Percentiles rank a stretch among this genome's conserved stretches.
Evolutionary conservation across 106 monocot species (phyloP).

Genomic region (Dendrobium chrysotoxum): DNA sequence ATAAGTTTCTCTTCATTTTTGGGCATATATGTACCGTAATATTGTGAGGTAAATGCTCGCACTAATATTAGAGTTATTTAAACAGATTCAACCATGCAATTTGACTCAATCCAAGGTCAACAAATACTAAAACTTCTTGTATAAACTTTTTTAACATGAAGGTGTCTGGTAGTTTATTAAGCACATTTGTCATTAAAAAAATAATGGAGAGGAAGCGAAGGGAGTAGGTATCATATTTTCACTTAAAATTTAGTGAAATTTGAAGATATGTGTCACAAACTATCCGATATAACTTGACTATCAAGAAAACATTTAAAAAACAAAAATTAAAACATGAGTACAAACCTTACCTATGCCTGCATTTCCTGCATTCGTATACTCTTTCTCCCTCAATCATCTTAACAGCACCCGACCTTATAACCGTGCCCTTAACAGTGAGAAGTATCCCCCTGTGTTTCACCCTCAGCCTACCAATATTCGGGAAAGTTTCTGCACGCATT

Average conservation of each 20-base stretch:
- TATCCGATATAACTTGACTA: not conserved
- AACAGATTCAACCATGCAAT: too few relatives aligned
- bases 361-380: conserved; percentile 77
- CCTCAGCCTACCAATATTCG: conserved; percentile 75
- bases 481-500: conserved; percentile 59
- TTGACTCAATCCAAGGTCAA: too few relatives aligned
- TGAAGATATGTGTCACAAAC: not conserved
- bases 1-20: too few relatives aligned
- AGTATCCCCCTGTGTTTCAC: conserved; percentile 84
- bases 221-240: not conserved
- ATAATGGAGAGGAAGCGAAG: too few relatives aligned
- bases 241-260: not conserved
- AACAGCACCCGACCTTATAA: conserved; percentile 73
- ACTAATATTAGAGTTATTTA: too few relatives aligned
- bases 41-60: too few relatives aligned
- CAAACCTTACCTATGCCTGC: conserved; percentile 54
- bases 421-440: conserved; percentile 81
- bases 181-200: too few relatives aligned
- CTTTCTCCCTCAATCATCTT: conserved; percentile 98
- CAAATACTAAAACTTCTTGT: too few relatives aligned
- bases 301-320: conserved; percentile 5
- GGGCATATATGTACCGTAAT: too few relatives aligned
- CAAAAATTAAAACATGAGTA: conserved; percentile 1
- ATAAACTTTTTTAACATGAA: too few relatives aligned
- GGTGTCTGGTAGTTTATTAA: too few relatives aligned